Evolutionary conservation across 495 filamentous ascomycete genomes (phyloP).

Genomic region (Diplogelasinospora grovesii): DNA sequence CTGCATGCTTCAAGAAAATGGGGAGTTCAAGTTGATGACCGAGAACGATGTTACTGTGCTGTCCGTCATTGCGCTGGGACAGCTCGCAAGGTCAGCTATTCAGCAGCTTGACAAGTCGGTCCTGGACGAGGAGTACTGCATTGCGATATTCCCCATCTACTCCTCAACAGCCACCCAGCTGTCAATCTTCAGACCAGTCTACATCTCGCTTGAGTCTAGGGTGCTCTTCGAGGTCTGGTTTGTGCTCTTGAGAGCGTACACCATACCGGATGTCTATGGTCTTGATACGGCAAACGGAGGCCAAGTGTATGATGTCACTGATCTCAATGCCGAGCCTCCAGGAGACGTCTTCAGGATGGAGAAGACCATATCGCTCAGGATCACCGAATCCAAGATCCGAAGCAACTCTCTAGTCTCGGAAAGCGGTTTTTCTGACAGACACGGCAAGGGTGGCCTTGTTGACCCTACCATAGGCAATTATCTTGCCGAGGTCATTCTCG

Average conservation of each 20-base stretch:
- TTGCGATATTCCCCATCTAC: slow-evolving; percentile 86
- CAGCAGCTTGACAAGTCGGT: slow-evolving; percentile 89
- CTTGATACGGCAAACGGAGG: slow-evolving; percentile 29
- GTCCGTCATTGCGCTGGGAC: slow-evolving; percentile 78
- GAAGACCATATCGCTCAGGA: slow-evolving; percentile 47
- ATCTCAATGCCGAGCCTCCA: slow-evolving; percentile 30
- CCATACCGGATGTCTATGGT: slow-evolving; percentile 87
- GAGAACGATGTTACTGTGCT: slow-evolving; percentile 75
- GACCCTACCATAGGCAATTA: slow-evolving; percentile 52
- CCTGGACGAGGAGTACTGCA: slow-evolving; percentile 86
- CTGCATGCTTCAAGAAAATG: slow-evolving; percentile 91
- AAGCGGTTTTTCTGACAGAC: slow-evolving; percentile 24
- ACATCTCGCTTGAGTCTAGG: slow-evolving; percentile 79
- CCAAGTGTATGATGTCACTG: slow-evolving; percentile 33
- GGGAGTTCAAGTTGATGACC: slow-evolving; percentile 82
- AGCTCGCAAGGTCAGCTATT: slow-evolving; percentile 80
- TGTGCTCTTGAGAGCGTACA: slow-evolving; percentile 84
- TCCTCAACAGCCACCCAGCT: slow-evolving; percentile 54
- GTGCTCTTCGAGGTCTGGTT: slow-evolving; percentile 96
- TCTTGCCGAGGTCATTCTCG: slow-evolving; percentile 86
- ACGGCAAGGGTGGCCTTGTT: slow-evolving; percentile 24
- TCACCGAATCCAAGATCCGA: slow-evolving; percentile 54
- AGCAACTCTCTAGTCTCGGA: slow-evolving; percentile 20
- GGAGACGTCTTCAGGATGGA: slow-evolving; percentile 53
- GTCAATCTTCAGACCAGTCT: slow-evolving; percentile 64